Base-by-base conservation (phyloP, 2,329 filamentous ascomycete genomes). In the Phaeosphaeria sp. region DNA sequence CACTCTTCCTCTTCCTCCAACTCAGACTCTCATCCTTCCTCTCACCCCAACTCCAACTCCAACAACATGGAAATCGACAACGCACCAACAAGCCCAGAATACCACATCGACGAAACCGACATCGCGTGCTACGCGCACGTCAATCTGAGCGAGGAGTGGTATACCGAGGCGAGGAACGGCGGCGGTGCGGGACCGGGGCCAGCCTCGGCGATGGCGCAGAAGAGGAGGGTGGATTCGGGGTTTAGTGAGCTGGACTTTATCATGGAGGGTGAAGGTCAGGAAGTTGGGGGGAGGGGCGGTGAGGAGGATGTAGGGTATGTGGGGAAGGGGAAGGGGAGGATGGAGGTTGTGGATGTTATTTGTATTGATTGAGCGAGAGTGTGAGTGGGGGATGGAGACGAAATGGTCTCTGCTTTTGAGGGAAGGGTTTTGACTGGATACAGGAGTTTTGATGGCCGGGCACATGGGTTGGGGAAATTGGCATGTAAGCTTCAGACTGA, bases 271-370 rank as follows among this genome's bases (percentile, higher is more conserved):
- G n/a, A 11, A 2, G 15, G 39, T 45, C 9, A 33, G 3, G 9
- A 17, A n/a, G 3, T 3, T 47, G 49, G 17, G 6, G 18, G 33
- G 21, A 22, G 22, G 27, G 17, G n/a, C 24, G 13, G 36, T 25
- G 33, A 27, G 18, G 48, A 27, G 21, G 50, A 47, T 25, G 22
- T 43, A 6, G 17, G 39, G 27, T 60, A 60, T 50, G 27, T 55
- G 17, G 57, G 57, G 0, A 60, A 60, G 21, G 57, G 57, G 11
- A 60, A 60, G 44, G 57, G 57, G 20, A 57, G 21, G 40, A 54
- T 50, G 45, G 45, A 36, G 17, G 40, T 22, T 17, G 17, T n/a
- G 30, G 22, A 17, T 22, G 25, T 49, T 27, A 53, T 53, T 49
- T 42, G 36, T 30, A 42, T 54, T 48, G 46, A 48, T 18, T 43